A percentile compares a stretch with the other conserved stretches of the same genome.
Evolutionary conservation across 2,329 filamentous ascomycete genomes (phyloP).

Genomic region (Fusarium pilosicola): DNA sequence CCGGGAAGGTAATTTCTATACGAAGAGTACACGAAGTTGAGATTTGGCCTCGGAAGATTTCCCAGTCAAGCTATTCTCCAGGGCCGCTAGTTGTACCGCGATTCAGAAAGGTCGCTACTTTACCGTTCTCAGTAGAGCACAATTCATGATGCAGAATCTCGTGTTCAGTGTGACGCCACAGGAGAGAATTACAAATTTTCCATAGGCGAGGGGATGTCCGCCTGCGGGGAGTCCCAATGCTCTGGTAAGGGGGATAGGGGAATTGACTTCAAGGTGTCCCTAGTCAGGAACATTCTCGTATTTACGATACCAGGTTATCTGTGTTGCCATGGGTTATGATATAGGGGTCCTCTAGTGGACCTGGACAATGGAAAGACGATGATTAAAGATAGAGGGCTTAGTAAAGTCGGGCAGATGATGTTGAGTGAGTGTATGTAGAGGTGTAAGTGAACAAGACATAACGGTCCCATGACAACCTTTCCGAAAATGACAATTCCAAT

Average conservation of each 20-base stretch:
- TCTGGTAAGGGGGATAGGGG: constrained; percentile 4
- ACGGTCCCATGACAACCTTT: not conserved
- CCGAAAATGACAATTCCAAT: constrained; percentile 1
- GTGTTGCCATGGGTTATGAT: constrained; percentile 16
- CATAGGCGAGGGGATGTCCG: not conserved
- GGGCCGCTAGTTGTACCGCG: not conserved
- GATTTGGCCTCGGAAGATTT: not conserved
- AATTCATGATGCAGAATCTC: not conserved
- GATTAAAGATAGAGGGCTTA: not conserved
- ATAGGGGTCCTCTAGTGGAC: constrained; percentile 6
- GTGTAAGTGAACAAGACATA: not conserved
- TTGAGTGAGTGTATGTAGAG: not conserved
- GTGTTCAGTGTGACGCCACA: constrained; percentile 17
- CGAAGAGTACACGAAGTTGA: constrained; percentile 1
- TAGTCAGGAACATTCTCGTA: constrained; percentile 33
- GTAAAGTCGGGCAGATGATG: not conserved
- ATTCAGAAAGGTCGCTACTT: not conserved
- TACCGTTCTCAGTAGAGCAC: not conserved
- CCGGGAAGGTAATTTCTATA: constrained; percentile 14
- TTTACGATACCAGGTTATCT: constrained; percentile 14
- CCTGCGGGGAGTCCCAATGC: constrained; percentile 5
- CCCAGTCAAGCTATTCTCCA: not conserved
- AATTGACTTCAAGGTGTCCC: constrained; percentile 7
- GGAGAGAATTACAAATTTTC: not conserved
- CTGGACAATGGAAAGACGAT: not conserved